Evolutionary conservation across 768 basidiomycete species (phyloP).

Genomic region (Chlorophyllum brunneum): DNA sequence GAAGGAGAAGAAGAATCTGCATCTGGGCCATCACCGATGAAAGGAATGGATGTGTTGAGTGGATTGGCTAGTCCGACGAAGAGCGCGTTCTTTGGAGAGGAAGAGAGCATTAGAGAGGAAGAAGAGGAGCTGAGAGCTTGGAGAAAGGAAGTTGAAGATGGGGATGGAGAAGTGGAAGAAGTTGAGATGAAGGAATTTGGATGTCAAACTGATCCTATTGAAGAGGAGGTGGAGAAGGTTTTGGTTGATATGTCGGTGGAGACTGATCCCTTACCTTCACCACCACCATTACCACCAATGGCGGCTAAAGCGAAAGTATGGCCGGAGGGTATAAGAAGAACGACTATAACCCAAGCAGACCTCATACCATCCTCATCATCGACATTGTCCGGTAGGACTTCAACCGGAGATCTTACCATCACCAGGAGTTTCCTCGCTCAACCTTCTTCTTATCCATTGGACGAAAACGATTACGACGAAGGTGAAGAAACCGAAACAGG

Average conservation of each 20-base stretch:
- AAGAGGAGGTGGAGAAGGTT: constrained; percentile 33
- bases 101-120: constrained; percentile 32
- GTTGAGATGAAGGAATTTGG: constrained; percentile 27
- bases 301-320: constrained; percentile 7
- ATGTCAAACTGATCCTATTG: constrained; percentile 39
- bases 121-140: constrained; percentile 33
- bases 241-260: constrained; percentile 10
- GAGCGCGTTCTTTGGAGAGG: constrained; percentile 11
- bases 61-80: not conserved
- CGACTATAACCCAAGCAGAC: constrained; percentile 48
- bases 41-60: constrained; percentile 24
- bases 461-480: constrained; percentile 24
- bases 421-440: constrained; percentile 34
- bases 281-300: not conserved
- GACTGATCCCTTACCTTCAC: not conserved
- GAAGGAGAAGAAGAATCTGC: constrained; percentile 11
- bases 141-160: constrained; percentile 28
- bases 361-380: constrained; percentile 26
- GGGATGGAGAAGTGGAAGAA: constrained; percentile 23
- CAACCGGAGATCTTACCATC: constrained; percentile 31
- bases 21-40: constrained; percentile 30
- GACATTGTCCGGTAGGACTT: not conserved
- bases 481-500: constrained; percentile 27
- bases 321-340: constrained; percentile 25
- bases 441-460: constrained; percentile 17